These are phyloP conservation scores for Crithidia thermophila DNA, from an alignment of 208 protist genomes.

Conservation along the genomic window DNA sequence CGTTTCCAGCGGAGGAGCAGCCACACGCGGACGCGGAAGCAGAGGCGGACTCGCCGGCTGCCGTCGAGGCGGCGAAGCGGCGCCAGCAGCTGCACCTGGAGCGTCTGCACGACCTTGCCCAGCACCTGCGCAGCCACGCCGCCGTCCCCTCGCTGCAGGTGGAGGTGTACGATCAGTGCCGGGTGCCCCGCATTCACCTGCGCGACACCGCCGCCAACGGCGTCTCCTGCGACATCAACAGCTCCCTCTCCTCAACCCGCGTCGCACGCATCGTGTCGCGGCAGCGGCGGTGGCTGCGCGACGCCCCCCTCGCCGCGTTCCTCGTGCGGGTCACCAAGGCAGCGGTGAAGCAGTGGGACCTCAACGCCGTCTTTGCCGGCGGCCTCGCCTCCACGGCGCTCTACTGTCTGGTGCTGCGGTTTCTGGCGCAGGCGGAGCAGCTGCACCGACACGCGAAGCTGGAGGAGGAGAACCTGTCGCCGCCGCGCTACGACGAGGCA, in stretches of 20 bases:
- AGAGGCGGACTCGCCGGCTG: background rate
- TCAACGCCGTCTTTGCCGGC: constrained; percentile 55
- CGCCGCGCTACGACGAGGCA: constrained; percentile 29
- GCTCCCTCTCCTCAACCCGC: constrained; percentile 24
- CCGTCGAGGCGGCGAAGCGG: background rate
- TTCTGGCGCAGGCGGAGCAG: constrained; percentile 41
- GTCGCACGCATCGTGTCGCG: constrained; percentile 35
- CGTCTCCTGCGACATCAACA: constrained; percentile 50
- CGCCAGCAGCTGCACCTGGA: constrained; percentile 27
- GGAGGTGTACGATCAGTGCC: constrained; percentile 52
- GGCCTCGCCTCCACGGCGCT: constrained; percentile 62
- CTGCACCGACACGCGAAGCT: constrained; percentile 14
- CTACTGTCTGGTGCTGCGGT: constrained; percentile 64
- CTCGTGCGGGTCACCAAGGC: constrained; percentile 69
- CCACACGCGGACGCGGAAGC: background rate
- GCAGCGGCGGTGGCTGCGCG: constrained; percentile 47
- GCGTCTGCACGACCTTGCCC: constrained; percentile 27
- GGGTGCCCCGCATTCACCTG: constrained; percentile 53
- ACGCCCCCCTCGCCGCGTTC: constrained; percentile 21
- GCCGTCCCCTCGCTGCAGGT: constrained; percentile 16
- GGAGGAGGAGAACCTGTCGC: constrained; percentile 26
- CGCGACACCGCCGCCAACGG: constrained; percentile 23
- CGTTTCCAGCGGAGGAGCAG: constrained; percentile 23
- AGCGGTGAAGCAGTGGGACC: constrained; percentile 55
- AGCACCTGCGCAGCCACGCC: constrained; percentile 14